phyloP scores from a whole-genome alignment of 345 rosid genomes.

The Kandelia obovata region DNA sequence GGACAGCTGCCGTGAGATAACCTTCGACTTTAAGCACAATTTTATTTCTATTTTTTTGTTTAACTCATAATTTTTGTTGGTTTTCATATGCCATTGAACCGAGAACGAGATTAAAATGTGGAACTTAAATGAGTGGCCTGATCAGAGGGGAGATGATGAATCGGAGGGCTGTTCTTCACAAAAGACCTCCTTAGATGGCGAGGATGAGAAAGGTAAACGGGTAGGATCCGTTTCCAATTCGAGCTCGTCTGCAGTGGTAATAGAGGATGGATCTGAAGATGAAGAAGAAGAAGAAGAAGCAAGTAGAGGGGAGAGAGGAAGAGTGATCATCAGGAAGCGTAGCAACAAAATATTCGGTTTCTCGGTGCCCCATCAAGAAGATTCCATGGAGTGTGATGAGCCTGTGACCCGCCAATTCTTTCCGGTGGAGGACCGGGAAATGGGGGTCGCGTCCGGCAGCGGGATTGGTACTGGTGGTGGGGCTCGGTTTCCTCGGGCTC shows the following conservation, averaged over 20 bases:
- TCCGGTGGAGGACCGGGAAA: conserved; percentile 54
- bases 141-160: conserved; percentile 41
- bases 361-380: conserved; percentile 28
- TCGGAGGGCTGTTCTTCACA: conserved; percentile 50
- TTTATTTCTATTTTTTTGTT: no score
- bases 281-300: conserved; percentile 49
- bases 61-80: no score
- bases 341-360: conserved; percentile 55
- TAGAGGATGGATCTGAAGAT: conserved; percentile 76
- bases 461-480: conserved; percentile 16
- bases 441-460: conserved; percentile 29
- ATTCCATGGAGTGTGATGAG: conserved; percentile 34
- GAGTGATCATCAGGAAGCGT: conserved; percentile 28
- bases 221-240: conserved; percentile 70
- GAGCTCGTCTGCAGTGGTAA: conserved; percentile 75
- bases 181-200: conserved; percentile 32
- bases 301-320: conserved; percentile 19
- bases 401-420: conserved; percentile 84
- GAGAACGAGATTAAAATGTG: conserved; percentile 43
- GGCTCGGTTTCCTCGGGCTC: conserved; percentile 54
- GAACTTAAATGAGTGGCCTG: conserved; percentile 74
- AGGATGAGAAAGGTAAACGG: conserved; percentile 63
- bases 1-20: neutral
- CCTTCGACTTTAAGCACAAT: no score
- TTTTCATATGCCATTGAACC: no score